Conservation (phyloP, 164 flowering plant species). For the Piper betle region DNA sequence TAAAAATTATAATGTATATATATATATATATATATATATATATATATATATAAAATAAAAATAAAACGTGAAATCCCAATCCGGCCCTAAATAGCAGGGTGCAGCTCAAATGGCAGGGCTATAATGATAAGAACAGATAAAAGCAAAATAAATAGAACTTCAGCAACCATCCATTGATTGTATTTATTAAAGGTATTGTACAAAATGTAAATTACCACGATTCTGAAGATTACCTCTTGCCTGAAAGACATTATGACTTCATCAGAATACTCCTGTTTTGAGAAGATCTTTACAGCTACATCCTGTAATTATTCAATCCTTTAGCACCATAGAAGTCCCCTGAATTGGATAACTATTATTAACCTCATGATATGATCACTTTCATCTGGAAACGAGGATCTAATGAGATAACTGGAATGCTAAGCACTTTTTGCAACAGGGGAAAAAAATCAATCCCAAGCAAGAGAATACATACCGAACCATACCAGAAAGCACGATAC, state of each 20-base stretch:
- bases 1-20: too few relatives aligned
- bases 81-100: too few relatives aligned
- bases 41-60: too few relatives aligned
- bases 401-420: neutral
- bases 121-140: too few relatives aligned
- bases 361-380: neutral
- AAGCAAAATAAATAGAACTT: too few relatives aligned
- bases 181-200: too few relatives aligned
- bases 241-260: slow-evolving; percentile 77
- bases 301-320: slow-evolving; percentile 42
- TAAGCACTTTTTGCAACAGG: neutral
- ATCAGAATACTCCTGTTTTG: slow-evolving; percentile 91
- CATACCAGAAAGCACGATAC: slow-evolving; percentile 96
- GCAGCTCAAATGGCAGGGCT: too few relatives aligned
- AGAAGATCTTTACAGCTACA: slow-evolving; percentile 95
- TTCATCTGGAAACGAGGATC: neutral
- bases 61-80: too few relatives aligned
- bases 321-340: neutral
- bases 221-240: slow-evolving; percentile 58
- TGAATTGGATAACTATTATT: neutral
- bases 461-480: slow-evolving; percentile 67
- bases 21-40: too few relatives aligned
- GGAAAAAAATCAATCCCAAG: too few relatives aligned
- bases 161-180: too few relatives aligned
- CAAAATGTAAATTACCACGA: too few relatives aligned